Percentiles rank a stretch among this genome's conserved stretches.
phyloP scores from a whole-genome alignment of 1,284 basidiomycete genomes.

The Ustilago sp. region DNA sequence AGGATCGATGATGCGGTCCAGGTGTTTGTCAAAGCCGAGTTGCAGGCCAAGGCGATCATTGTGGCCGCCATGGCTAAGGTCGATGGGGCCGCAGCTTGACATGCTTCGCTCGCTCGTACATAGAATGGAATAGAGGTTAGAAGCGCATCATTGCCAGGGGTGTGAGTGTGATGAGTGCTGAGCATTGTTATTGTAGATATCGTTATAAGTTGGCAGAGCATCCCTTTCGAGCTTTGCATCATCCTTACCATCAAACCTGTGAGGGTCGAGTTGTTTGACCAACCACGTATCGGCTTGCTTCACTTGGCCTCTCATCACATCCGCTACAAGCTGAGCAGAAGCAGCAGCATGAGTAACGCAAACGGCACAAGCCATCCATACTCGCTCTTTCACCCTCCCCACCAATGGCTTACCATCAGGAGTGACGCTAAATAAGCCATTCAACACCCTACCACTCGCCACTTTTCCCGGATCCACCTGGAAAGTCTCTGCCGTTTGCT shows the following conservation, averaged over 20 bases:
- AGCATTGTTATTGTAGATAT: conserved; percentile 25
- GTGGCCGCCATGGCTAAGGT: conserved; percentile 32
- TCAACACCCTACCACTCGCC: conserved; percentile 8
- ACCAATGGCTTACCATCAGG: conserved; percentile 20
- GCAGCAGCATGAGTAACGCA: conserved; percentile 26
- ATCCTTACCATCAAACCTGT: conserved; percentile 10
- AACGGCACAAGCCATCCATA: conserved; percentile 13
- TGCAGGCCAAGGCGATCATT: conserved; percentile 33
- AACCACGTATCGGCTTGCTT: conserved; percentile 7
- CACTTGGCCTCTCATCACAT: conserved; percentile 2
- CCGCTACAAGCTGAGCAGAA: conserved; percentile 14
- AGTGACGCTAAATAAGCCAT: conserved; percentile 25
- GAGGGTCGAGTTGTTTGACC: conserved; percentile 2
- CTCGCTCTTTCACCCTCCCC: background rate
- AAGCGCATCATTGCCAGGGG: background rate
- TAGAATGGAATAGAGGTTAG: background rate
- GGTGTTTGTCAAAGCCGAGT: conserved; percentile 33
- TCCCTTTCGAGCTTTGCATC: background rate
- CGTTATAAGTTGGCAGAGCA: conserved; percentile 17
- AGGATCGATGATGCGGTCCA: conserved; percentile 41
- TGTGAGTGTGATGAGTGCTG: background rate
- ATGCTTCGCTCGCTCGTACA: background rate
- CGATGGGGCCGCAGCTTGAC: conserved; percentile 3
- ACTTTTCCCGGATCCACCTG: background rate
- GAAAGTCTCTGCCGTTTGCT: background rate